phyloP scores from a whole-genome alignment of 1,139 yeast genomes.

The Saccharomyces hybrid region DNA sequence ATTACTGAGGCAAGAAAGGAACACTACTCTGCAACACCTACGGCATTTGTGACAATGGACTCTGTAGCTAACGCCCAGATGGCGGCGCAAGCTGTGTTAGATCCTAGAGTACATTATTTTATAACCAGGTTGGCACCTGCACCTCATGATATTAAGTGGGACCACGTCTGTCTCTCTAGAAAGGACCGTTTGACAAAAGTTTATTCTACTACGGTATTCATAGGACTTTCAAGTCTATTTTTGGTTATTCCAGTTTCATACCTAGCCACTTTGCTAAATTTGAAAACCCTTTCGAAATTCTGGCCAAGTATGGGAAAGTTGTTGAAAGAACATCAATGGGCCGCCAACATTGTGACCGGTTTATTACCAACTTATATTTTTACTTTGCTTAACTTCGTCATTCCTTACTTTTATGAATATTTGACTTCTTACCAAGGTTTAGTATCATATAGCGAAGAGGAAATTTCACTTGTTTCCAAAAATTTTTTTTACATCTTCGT shows the following conservation, averaged over 20 bases:
- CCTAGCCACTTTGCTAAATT: slow-evolving; percentile 61
- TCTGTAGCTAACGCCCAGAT: slow-evolving; percentile 79
- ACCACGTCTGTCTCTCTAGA: slow-evolving; percentile 55
- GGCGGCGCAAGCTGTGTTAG: slow-evolving; percentile 77
- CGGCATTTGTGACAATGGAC: slow-evolving; percentile 77
- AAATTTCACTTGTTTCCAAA: slow-evolving; percentile 63
- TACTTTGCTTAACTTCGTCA: slow-evolving; percentile 55
- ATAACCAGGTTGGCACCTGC: slow-evolving; percentile 73
- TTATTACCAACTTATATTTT: slow-evolving; percentile 68
- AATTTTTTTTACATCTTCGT: slow-evolving; percentile 74
- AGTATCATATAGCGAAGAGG: slow-evolving; percentile 69
- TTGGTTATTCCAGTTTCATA: slow-evolving; percentile 67
- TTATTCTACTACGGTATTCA: slow-evolving; percentile 52
- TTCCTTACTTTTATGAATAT: slow-evolving; percentile 65
- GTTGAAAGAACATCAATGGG: slow-evolving; percentile 55
- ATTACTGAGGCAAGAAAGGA: slow-evolving; percentile 49
- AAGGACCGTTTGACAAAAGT: slow-evolving; percentile 48
- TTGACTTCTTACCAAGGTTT: slow-evolving; percentile 64
- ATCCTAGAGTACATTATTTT: slow-evolving; percentile 65
- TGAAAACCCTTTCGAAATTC: slow-evolving; percentile 60
- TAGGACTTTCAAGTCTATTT: slow-evolving; percentile 55
- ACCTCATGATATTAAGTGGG: slow-evolving; percentile 74
- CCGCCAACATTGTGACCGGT: slow-evolving; percentile 65
- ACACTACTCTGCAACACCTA: slow-evolving; percentile 62
- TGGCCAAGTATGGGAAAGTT: slow-evolving; percentile 67